Conservation (phyloP, 768 basidiomycete genomes). For the Leucogyrophana mollusca region DNA sequence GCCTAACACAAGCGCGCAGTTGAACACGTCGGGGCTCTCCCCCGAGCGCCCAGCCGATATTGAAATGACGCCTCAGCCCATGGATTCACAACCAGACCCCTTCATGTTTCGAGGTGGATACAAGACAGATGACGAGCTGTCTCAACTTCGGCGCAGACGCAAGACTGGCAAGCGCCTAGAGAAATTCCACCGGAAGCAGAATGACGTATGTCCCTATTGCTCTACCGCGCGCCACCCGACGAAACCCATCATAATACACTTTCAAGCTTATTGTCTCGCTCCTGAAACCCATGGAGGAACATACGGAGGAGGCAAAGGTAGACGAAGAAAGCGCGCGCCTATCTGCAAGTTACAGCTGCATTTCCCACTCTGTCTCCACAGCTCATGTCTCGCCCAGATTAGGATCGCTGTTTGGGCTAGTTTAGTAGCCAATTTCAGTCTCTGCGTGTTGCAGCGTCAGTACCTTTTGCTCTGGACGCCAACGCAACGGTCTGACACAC, state of each 20-base stretch:
- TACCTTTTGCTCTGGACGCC: constrained; percentile 1
- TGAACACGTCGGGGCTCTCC: constrained; percentile 1
- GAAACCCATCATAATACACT: neutral
- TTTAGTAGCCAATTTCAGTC: constrained; percentile 69
- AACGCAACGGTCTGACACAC: neutral
- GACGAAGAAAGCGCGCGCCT: constrained; percentile 67
- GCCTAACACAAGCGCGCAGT: neutral
- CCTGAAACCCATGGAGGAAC: constrained; percentile 88
- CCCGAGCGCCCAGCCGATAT: constrained; percentile 20
- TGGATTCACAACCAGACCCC: constrained; percentile 51
- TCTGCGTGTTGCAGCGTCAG: constrained; percentile 73
- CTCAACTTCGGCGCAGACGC: constrained; percentile 53
- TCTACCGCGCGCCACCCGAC: neutral
- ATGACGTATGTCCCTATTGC: constrained; percentile 48
- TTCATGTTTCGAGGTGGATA: constrained; percentile 62
- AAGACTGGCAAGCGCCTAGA: constrained; percentile 64
- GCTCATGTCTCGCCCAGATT: constrained; percentile 47
- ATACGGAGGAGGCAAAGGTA: constrained; percentile 77
- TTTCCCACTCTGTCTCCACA: neutral
- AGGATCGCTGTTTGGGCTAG: constrained; percentile 87
- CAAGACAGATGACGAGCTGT: constrained; percentile 61
- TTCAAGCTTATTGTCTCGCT: constrained; percentile 79
- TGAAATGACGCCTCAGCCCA: constrained; percentile 39
- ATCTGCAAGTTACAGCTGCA: constrained; percentile 44
- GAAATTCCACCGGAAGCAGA: constrained; percentile 68